Evolutionary conservation across 768 basidiomycete species (phyloP).

Genomic region (Boletus speciosus): DNA sequence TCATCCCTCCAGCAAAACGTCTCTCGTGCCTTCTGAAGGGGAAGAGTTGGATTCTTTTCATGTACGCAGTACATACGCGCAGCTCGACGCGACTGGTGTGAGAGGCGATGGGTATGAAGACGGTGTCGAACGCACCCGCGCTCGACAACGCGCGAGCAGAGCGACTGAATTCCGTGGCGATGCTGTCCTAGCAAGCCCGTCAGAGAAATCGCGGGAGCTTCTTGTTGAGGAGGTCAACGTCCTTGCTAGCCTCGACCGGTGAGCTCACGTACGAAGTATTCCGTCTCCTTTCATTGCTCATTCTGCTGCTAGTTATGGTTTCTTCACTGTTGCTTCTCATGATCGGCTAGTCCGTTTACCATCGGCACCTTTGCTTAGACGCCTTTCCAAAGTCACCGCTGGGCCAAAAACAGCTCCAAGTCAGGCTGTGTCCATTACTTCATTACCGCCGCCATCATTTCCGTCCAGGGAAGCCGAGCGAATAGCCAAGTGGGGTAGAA

Average conservation of each 20-base stretch:
- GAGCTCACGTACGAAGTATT: conserved; percentile 27
- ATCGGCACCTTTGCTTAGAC: conserved; percentile 57
- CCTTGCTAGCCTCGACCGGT: conserved; percentile 84
- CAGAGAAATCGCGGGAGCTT: conserved; percentile 64
- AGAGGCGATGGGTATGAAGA: conserved; percentile 93
- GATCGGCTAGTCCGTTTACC: conserved; percentile 79
- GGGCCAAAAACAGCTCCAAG: conserved; percentile 46
- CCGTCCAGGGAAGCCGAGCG: conserved; percentile 64
- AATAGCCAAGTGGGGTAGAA: conserved; percentile 92
- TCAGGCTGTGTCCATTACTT: conserved; percentile 42
- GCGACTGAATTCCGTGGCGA: conserved; percentile 58
- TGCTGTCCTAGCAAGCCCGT: conserved; percentile 51
- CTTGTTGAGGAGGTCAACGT: conserved; percentile 70
- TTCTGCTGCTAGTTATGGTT: conserved; percentile 71
- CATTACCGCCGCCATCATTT: conserved; percentile 46
- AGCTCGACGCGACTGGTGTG: conserved; percentile 86
- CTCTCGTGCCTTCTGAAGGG: conserved; percentile 68
- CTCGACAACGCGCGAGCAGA: conserved; percentile 53
- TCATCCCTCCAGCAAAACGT: conserved; percentile 48
- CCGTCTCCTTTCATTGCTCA: conserved; percentile 10
- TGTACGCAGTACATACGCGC: conserved; percentile 83
- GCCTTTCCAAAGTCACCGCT: conserved; percentile 44
- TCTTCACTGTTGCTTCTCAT: conserved; percentile 76
- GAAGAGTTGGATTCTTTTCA: conserved; percentile 82
- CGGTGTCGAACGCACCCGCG: conserved; percentile 89